Conservation (phyloP, 805 yeast genomes). For the Cyberlindnera mrakii region DNA sequence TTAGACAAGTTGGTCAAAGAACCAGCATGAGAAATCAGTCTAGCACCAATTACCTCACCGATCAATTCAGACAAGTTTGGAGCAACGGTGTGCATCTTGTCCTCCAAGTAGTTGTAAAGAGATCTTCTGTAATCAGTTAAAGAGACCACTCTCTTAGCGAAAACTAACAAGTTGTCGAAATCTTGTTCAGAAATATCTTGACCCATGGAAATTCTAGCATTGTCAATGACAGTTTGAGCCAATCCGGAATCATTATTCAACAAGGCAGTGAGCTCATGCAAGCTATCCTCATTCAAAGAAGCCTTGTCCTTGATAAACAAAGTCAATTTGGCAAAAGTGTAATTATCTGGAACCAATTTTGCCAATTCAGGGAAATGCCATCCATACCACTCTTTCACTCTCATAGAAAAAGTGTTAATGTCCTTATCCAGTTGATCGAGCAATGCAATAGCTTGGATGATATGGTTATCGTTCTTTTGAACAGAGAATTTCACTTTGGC, state of each 20-base stretch:
- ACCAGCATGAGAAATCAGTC: slow-evolving; percentile 97
- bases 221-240: slow-evolving; percentile 88
- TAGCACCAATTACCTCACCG: slow-evolving; percentile 98
- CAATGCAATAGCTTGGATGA: slow-evolving; percentile 96
- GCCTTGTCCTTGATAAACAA: slow-evolving; percentile 83
- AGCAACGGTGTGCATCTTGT: slow-evolving; percentile 96
- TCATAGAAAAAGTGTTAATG: slow-evolving; percentile 95
- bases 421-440: slow-evolving; percentile 96
- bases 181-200: slow-evolving; percentile 95
- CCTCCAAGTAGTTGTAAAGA: slow-evolving; percentile 79
- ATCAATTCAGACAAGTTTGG: slow-evolving; percentile 94
- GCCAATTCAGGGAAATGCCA: slow-evolving; percentile 98
- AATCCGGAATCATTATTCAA: slow-evolving; percentile 83
- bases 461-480: slow-evolving; percentile 98
- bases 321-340: slow-evolving; percentile 89
- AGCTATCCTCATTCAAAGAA: slow-evolving; percentile 67
- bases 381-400: slow-evolving; percentile 99
- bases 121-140: slow-evolving; percentile 85
- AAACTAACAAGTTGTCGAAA: slow-evolving; percentile 83
- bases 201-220: slow-evolving; percentile 98
- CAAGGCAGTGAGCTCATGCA: slow-evolving; percentile 84
- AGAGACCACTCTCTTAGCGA: slow-evolving; percentile 90
- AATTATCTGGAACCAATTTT: slow-evolving; percentile 96
- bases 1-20: slow-evolving; percentile 93
- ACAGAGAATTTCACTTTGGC: slow-evolving; percentile 98